phyloP scores from a whole-genome alignment of 352 stramenopile genomes.

The Pythium dissotocum region DNA sequence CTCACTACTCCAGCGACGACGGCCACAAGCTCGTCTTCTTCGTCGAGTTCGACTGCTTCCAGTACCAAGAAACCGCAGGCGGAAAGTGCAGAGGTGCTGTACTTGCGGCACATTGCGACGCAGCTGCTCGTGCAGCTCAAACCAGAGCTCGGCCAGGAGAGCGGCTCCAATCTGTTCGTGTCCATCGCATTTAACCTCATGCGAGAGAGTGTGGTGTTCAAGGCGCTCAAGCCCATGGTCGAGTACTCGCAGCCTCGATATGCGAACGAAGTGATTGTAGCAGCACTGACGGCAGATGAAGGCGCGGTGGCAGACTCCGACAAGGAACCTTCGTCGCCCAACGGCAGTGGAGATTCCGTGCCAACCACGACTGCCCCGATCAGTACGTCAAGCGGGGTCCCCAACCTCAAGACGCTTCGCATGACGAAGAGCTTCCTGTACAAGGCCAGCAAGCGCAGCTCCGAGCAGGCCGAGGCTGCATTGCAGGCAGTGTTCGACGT shows the following conservation, averaged over 20 bases:
- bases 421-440: slow-evolving; percentile 70
- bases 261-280: slow-evolving; percentile 63
- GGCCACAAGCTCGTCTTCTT: background rate
- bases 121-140: slow-evolving; percentile 68
- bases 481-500: slow-evolving; percentile 71
- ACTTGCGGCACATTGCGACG: slow-evolving; percentile 66
- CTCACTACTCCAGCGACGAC: slow-evolving; percentile 16
- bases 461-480: slow-evolving; percentile 66
- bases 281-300: slow-evolving; percentile 29
- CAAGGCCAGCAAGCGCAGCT: slow-evolving; percentile 63
- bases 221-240: slow-evolving; percentile 63
- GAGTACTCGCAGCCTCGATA: slow-evolving; percentile 73
- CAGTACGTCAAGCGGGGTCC: slow-evolving; percentile 15
- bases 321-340: slow-evolving; percentile 26
- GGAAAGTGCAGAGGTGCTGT: slow-evolving; percentile 51
- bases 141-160: slow-evolving; percentile 55
- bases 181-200: slow-evolving; percentile 69
- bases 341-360: background rate
- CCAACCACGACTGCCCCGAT: background rate
- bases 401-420: slow-evolving; percentile 40
- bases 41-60: background rate
- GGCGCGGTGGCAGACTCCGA: slow-evolving; percentile 7
- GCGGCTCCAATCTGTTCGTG: slow-evolving; percentile 60
- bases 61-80: slow-evolving; percentile 25
- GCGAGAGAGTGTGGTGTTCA: slow-evolving; percentile 62